phyloP scores from a whole-genome alignment of 805 yeast species.

The Pichia phayaonensis region DNA sequence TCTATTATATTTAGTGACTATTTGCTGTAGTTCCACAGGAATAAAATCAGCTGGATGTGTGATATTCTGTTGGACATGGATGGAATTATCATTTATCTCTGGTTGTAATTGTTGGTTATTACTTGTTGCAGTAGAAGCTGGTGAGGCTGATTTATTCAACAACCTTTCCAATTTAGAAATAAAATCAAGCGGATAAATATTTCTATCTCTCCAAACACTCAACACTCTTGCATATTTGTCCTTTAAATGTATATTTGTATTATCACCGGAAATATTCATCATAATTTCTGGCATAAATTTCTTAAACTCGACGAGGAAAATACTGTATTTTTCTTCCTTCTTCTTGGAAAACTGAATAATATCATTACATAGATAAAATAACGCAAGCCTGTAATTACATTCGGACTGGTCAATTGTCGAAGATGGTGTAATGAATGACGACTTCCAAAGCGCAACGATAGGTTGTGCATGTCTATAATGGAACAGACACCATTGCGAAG shows the following conservation, averaged over 20 bases:
- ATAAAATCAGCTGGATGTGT: not conserved
- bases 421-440: slow-evolving; percentile 9
- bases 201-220: slow-evolving; percentile 51
- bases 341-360: slow-evolving; percentile 72
- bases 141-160: not conserved
- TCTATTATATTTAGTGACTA: slow-evolving; percentile 3
- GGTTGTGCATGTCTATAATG: slow-evolving; percentile 51
- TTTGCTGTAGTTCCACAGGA: slow-evolving; percentile 5
- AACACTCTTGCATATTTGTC: slow-evolving; percentile 43
- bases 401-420: slow-evolving; percentile 28
- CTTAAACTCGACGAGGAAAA: slow-evolving; percentile 52
- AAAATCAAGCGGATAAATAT: slow-evolving; percentile 31
- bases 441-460: slow-evolving; percentile 28
- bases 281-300: slow-evolving; percentile 38
- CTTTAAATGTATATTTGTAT: slow-evolving; percentile 23
- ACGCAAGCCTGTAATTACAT: slow-evolving; percentile 21
- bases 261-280: slow-evolving; percentile 17
- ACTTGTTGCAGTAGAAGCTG: not conserved
- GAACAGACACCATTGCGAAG: slow-evolving; percentile 64
- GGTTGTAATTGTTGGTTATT: not conserved
- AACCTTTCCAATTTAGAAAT: slow-evolving; percentile 12
- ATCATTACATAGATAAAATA: slow-evolving; percentile 71
- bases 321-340: slow-evolving; percentile 40
- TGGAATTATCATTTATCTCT: not conserved
- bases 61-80: not conserved